Conservation (phyloP, 441 rosid species). For the Brassica hybrid region DNA sequence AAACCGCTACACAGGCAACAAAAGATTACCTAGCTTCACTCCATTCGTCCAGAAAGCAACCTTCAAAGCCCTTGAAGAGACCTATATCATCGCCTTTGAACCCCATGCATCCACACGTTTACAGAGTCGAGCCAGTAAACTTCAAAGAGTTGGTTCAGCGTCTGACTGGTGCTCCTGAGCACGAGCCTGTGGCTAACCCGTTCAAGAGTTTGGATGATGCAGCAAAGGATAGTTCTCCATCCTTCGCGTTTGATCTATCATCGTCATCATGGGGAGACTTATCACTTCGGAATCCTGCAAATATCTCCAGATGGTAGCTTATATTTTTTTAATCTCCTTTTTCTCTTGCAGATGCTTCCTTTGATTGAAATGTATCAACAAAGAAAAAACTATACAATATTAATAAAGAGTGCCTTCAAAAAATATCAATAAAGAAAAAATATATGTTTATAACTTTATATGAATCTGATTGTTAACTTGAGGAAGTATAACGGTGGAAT, state of each 20-base stretch:
- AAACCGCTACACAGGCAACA: conserved; percentile 11
- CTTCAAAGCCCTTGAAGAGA: conserved; percentile 59
- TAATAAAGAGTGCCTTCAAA: not conserved
- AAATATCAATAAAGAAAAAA: not conserved
- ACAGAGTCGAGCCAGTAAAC: conserved; percentile 67
- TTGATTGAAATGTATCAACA: conserved; percentile 1
- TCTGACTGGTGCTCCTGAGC: conserved; percentile 66
- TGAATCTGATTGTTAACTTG: not conserved
- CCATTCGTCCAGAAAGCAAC: conserved; percentile 56
- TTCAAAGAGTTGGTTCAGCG: conserved; percentile 81
- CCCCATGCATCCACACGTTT: conserved; percentile 60
- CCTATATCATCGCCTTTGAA: conserved; percentile 54
- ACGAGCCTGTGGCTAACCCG: conserved; percentile 20
- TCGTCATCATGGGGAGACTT: conserved; percentile 30
- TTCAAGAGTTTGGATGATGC: conserved; percentile 13
- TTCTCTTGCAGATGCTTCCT: not conserved
- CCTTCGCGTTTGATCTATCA: conserved; percentile 18
- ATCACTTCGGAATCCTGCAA: conserved; percentile 23
- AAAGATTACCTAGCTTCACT: conserved; percentile 48
- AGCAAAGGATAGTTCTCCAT: conserved; percentile 18
- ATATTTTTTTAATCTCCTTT: not conserved
- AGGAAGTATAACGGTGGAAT: not conserved
- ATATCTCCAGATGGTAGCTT: conserved; percentile 27
- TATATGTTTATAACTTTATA: not conserved
- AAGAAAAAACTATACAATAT: not conserved